Evolutionary conservation across 306 rosid genomes (phyloP), one percentile per base, ranked within the genome.

Genomic region (Rubus idaeus): DNA sequence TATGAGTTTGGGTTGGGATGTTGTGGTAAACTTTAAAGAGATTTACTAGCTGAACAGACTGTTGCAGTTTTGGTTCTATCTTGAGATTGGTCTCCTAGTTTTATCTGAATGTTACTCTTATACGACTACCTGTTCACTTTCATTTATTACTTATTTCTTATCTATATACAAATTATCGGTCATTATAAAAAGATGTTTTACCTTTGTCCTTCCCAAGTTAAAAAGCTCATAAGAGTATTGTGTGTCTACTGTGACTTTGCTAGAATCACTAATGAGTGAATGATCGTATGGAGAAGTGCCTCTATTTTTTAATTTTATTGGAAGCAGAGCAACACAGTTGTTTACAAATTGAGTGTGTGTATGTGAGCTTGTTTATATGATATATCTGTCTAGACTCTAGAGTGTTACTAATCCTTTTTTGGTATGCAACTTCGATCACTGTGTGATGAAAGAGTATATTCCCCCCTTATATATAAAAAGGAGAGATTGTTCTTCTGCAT

Each of bases 1-100:
- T 76, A 46, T 39, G 66, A 72, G 46, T 37, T 68, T 75, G 68
- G 74, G 61, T 56, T 58, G 45, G 71, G 18, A 61, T 35, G 67
- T 13, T 30, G n/a, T 30, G 44, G 67, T 60, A 26, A 45, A 26
- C 30, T 21, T 56, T 58, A 76, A 56, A 68, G 45, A 51, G 77
- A 46, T 67, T 70, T 53, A 20, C 14, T 58, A 4, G 37, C 64
- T 58, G 64, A 23, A 16, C 16, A 58, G 64, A 23, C 62, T 56
- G 62, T 56, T 56, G 62, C 12, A n/a, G 30, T 56, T 20, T 52
- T 52, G 21, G 57, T 52, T 52, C 20, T 52, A 52, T 17, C 21
- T 16, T 17, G 57, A 52, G 57, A 0, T 17, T 52, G 57, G 20
- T 5, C 56, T 51, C n/a, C 57, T 52, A 53, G 23, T 53, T 9